Conservation (phyloP, 2,329 filamentous ascomycete species). For the Sporothrix variecibatus region DNA sequence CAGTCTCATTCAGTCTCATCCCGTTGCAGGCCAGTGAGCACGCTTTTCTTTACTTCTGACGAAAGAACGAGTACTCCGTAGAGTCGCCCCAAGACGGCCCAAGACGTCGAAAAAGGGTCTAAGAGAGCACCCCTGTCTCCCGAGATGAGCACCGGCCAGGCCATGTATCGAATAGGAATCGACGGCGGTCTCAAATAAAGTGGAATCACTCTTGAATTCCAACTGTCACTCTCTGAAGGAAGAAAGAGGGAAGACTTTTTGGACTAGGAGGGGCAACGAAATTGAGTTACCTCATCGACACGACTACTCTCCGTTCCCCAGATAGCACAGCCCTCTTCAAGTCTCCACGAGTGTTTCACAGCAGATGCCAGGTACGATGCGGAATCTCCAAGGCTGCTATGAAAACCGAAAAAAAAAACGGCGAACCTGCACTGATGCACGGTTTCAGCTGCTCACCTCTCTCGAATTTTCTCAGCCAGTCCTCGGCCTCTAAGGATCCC, state of each 20-base stretch:
- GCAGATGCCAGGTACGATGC: constrained; percentile 10
- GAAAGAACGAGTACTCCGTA: not conserved
- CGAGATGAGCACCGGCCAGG: not conserved
- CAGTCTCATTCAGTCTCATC: no score
- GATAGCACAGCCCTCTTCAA: not conserved
- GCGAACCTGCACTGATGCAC: not conserved
- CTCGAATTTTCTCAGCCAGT: not conserved
- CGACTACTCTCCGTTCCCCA: not conserved
- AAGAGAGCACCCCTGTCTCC: not conserved
- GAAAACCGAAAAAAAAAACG: not conserved
- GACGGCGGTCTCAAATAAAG: not conserved
- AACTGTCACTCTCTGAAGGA: no score
- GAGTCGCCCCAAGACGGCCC: not conserved
- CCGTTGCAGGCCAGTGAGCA: no score
- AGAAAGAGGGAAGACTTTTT: not conserved
- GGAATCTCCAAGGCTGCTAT: constrained; percentile 13
- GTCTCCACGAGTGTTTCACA: constrained; percentile 14
- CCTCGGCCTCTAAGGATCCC: not conserved
- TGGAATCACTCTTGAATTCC: not conserved
- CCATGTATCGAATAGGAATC: not conserved
- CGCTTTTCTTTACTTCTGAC: not conserved
- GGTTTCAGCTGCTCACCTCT: constrained; percentile 11
- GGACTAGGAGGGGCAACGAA: not conserved
- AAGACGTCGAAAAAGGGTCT: not conserved
- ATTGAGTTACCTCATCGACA: not conserved